Base-by-base conservation (phyloP, 805 yeast genomes). In the Clavispora carvajalis region DNA sequence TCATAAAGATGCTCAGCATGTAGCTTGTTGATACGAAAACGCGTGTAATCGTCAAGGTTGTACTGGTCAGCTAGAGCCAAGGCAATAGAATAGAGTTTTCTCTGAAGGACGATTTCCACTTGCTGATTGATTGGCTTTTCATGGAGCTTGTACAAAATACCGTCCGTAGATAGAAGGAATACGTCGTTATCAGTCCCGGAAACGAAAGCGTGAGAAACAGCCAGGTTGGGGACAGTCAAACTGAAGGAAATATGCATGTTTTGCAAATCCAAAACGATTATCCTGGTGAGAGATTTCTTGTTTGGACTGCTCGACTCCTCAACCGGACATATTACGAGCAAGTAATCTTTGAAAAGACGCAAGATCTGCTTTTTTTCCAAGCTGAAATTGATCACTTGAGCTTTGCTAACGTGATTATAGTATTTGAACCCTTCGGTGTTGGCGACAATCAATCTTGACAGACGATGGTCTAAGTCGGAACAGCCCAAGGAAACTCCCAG, bases 1-100 rank as follows among this genome's bases (percentile, higher is more conserved):
- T 73, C 73, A 53, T 82, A 90, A 1, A 87, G 69, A 54, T 69
- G 76, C 46, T 87, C 90, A 5, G 87, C 99, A 54, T 79, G 85
- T 33, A 72, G 66, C 36, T 51, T 57, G 43, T 62, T 57, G 33
- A 65, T 56, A 41, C 62, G 45, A 13, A 60, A 41, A 19, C 60
- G 49, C n/a, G 57, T 48, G 5, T 60, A 63, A 4, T 57, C 55
- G 6, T 63, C 57, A 33, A 67, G 49, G 8, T 55, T 46, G 36
- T 54, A 49, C 37, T 65, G 67, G 25, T 46, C 46, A 1, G 95
- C 95, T 36, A 91, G 60, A 39, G 76, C 73, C 26, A 85, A 74
- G 0, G 97, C 96, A 39, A 83, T 71, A 11, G 79, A 74, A 51
- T 75, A 90, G 9, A 87, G 63, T 31, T 86, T 85, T 39, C 91